A percentile compares a stretch with the other conserved stretches of the same genome.
Conservation (phyloP, 768 basidiomycete genomes). For the Phylloporus rhodoxanthus region DNA sequence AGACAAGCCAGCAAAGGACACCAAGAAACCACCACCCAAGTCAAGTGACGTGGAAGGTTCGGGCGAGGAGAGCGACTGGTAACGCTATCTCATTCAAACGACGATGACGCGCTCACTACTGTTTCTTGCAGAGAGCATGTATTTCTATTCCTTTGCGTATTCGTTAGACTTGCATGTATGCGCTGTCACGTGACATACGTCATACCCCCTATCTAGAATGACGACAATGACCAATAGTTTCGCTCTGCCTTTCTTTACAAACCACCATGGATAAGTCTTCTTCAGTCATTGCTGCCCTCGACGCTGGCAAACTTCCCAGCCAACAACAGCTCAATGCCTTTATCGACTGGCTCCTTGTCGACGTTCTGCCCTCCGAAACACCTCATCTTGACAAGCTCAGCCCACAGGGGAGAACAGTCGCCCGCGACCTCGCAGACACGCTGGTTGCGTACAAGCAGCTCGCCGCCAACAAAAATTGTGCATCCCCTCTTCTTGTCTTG, state of each 20-base stretch:
- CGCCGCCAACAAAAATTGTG: conserved; percentile 54
- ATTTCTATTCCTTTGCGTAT: conserved; percentile 12
- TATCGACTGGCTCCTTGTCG: conserved; percentile 51
- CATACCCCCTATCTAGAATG: conserved; percentile 17
- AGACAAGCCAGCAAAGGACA: conserved; percentile 3
- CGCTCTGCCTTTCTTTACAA: not conserved
- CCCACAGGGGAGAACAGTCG: conserved; percentile 48
- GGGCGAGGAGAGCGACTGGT: conserved; percentile 21
- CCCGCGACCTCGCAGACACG: conserved; percentile 44
- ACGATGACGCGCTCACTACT: conserved; percentile 2
- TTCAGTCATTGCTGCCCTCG: conserved; percentile 59
- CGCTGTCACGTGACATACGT: conserved; percentile 17
- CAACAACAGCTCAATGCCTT: conserved; percentile 50
- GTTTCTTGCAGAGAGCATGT: not conserved
- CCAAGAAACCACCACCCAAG: conserved; percentile 16
- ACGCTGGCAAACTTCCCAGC: conserved; percentile 65
- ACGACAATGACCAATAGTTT: conserved; percentile 8
- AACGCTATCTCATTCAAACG: not conserved
- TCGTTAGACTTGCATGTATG: conserved; percentile 10
- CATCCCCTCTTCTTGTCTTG: not conserved
- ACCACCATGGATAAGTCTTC: conserved; percentile 56
- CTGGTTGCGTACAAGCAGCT: conserved; percentile 55
- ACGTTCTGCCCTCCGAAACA: conserved; percentile 42
- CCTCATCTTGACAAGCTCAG: conserved; percentile 40
- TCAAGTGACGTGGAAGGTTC: conserved; percentile 21